These are phyloP conservation scores for Calonectria henricotiae DNA, from an alignment of 2,329 filamentous ascomycete genomes.

Conservation along the genomic window DNA sequence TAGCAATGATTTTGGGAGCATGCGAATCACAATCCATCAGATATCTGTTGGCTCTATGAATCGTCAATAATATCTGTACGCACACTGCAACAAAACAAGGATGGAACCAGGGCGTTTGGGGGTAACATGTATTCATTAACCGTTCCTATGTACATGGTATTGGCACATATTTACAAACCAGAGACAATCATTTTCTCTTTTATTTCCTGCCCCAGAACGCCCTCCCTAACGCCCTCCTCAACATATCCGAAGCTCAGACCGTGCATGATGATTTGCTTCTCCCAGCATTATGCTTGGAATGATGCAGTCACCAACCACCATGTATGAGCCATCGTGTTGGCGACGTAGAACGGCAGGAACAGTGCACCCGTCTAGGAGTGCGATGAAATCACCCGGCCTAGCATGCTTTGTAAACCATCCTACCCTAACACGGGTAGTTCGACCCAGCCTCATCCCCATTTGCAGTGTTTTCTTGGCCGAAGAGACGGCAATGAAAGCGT, in stretches of 20 bases:
- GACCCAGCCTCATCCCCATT: constrained; percentile 16
- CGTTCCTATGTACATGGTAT: too few relatives aligned
- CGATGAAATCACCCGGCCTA: constrained; percentile 1
- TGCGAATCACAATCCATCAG: too few relatives aligned
- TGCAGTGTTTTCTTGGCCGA: not conserved
- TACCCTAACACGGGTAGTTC: constrained; percentile 1
- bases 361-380: not conserved
- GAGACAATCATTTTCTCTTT: too few relatives aligned
- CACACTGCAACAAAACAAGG: too few relatives aligned
- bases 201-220: too few relatives aligned
- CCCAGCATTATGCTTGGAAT: constrained; percentile 4
- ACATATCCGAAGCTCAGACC: not conserved
- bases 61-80: too few relatives aligned
- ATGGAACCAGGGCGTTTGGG: too few relatives aligned
- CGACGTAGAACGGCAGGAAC: constrained; percentile 1
- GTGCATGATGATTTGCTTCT: constrained; percentile 2
- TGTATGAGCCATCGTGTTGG: not conserved
- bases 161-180: too few relatives aligned
- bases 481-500: not conserved
- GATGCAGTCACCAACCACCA: constrained; percentile 1
- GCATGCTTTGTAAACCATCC: constrained; percentile 13
- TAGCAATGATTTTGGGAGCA: too few relatives aligned
- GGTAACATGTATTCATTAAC: too few relatives aligned
- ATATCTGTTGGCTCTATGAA: too few relatives aligned
- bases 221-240: not conserved